Evolutionary conservation across 1,139 yeast species (phyloP), one percentile per base, ranked within the genome.

Genomic region (Saccharomyces hybrid): DNA sequence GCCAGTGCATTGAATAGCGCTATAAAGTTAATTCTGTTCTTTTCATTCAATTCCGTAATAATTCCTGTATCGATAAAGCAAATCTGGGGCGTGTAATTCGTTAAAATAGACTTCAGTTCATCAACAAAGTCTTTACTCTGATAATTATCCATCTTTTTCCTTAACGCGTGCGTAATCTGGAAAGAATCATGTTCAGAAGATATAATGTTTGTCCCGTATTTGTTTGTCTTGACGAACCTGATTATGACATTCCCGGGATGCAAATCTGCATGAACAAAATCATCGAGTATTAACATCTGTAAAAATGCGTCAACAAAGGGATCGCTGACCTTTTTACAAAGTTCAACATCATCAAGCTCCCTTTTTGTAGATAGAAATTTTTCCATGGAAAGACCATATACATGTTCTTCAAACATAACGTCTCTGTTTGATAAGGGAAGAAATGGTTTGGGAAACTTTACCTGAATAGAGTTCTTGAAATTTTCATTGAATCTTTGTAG

Each of bases 181-280:
- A 77, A 78, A 6, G 79, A 76, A 49, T 82, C 84, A 13, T 50
- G 49, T 16, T 64, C 65, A 1, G 61, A 51, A 0, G 74, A 65
- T 3, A 64, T 58, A 5, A 66, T 59, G 48, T 67, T 64, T 58
- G 75, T 64, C 69, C 79, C 65, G 48, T 66, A 55, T 47, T 66
- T 69, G 57, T 72, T 66, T 0, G 71, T 64, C 53, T 81, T 81
- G 63, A 85, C 80, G 62, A 91, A 85, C 52, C 93, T 74, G 4
- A 93, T 81, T 77, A 91, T 82, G 68, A 93, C 88, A 69, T 93
- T 93, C 1, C 99, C 99, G 0, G 99, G 97, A 64, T 93, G 99
- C 57, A 93, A 76, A 71, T 93, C 99, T 0, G 98, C 95, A 69
- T 93, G 99, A 48, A 91, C 89, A 68, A 93, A 93, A 68, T 93